Evolutionary conservation across 257 asterid species (phyloP), one percentile per base, ranked within the genome.

Genomic region (Marsdenia floribunda): DNA sequence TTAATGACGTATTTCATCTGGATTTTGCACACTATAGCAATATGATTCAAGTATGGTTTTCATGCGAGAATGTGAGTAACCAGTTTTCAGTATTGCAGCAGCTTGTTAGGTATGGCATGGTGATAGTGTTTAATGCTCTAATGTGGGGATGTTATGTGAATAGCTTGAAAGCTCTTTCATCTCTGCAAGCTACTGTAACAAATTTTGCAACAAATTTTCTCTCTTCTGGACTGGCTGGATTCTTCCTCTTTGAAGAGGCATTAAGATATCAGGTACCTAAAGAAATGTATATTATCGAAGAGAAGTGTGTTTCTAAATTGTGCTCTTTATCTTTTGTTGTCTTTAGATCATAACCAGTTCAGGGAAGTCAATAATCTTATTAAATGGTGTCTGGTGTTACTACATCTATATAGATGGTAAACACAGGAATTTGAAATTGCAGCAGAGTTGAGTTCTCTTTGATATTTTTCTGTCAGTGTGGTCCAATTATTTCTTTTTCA

Each of bases 131-230:
- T 89, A 94, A 92, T 75, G 85, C 88, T 49, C 44, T 86, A 24
- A 94, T 94, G 97, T 94, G 99, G 99, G 99, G 96, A 79, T 92
- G 97, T 85, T 94, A 89, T 76, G 86, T 94, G 58, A 90, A 87
- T 86, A 94, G 97, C 88, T 82, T 89, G 82, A 92, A 88, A 87
- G 89, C 93, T 55, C 93, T 94, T 49, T 92, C 97, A 3, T 92
- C 96, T 24, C 80, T 92, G 77, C 96, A 92, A 92, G 97, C 98
- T 71, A 92, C 98, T 0, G 97, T 89, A 19, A 90, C 97, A 26
- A 94, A 92, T 84, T 94, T 92, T 26, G 97, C 97, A 0, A 90
- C 97, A 44, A 94, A 94, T 84, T 94, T 91, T 78, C 85, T 91
- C 22, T 81, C 83, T 68, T 94, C 98, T 53, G 98, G 97, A 60